A percentile compares a stretch with the other conserved stretches of the same genome.
Evolutionary conservation across 495 filamentous ascomycete genomes (phyloP).

Genomic region (Penicillium coprophilum): DNA sequence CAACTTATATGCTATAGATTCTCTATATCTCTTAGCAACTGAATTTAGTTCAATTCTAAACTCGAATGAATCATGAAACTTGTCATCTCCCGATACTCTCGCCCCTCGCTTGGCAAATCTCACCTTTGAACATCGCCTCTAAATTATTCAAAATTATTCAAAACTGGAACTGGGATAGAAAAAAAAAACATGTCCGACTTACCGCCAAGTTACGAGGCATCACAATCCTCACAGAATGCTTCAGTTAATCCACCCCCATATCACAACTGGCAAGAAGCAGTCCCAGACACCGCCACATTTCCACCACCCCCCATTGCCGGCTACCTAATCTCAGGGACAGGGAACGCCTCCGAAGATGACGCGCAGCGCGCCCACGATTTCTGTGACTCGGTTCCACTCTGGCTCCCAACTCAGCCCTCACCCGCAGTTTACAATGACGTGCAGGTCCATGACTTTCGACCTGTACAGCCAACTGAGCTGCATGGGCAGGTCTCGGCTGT

Average conservation of each 20-base stretch:
- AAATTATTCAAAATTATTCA: neutral
- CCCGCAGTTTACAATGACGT: slow-evolving; percentile 40
- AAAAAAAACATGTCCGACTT: slow-evolving; percentile 10
- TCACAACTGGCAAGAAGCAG: slow-evolving; percentile 76
- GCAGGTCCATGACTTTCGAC: slow-evolving; percentile 41
- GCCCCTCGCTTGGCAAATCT: neutral
- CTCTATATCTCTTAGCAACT: no score
- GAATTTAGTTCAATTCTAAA: neutral
- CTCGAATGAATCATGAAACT: neutral
- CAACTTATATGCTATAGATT: no score
- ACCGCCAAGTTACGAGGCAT: slow-evolving; percentile 39
- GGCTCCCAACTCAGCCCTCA: slow-evolving; percentile 51
- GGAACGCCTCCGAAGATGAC: slow-evolving; percentile 69
- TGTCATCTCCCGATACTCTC: no score
- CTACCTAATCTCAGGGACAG: slow-evolving; percentile 63
- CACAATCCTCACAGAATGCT: slow-evolving; percentile 6
- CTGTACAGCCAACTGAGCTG: slow-evolving; percentile 49
- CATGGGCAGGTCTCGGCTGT: slow-evolving; percentile 39
- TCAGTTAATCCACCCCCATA: slow-evolving; percentile 53
- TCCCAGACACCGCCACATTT: slow-evolving; percentile 77
- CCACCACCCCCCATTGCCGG: slow-evolving; percentile 78
- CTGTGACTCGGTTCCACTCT: slow-evolving; percentile 64
- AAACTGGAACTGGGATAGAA: neutral
- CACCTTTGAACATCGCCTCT: neutral
- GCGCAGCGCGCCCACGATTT: slow-evolving; percentile 72